Evolutionary conservation across 768 basidiomycete species (phyloP).

Genomic region (Gloeopeniophorella convolvens): DNA sequence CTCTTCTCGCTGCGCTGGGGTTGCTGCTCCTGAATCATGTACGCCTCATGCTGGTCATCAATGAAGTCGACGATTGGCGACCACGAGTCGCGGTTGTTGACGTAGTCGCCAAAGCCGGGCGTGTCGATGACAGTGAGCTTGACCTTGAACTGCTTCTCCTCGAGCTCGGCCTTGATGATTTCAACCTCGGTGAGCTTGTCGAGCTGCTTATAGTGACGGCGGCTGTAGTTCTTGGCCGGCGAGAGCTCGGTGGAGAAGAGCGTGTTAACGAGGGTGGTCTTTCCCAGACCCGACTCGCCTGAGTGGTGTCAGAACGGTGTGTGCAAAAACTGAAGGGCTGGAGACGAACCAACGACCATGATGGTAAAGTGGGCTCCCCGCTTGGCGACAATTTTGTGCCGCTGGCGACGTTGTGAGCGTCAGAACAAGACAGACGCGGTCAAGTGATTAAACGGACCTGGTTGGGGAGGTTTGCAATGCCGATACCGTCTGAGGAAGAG

Average conservation of each 20-base stretch:
- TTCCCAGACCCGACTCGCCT: constrained; percentile 97
- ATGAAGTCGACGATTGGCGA: constrained; percentile 97
- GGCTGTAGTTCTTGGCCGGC: constrained; percentile 80
- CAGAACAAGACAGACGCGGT: constrained; percentile 2
- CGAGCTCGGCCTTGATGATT: constrained; percentile 98
- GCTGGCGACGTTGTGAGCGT: constrained; percentile 38
- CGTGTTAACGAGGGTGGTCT: constrained; percentile 98
- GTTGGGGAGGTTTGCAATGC: constrained; percentile 96
- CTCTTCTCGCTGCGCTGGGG: constrained; percentile 93
- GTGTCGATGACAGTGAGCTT: constrained; percentile 99
- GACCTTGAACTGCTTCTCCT: constrained; percentile 99
- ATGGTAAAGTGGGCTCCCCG: constrained; percentile 96
- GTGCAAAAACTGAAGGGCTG: neutral
- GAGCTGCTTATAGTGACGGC: constrained; percentile 89
- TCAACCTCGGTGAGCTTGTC: constrained; percentile 99
- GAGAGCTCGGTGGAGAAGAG: constrained; percentile 98
- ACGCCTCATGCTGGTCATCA: constrained; percentile 91
- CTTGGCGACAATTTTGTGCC: constrained; percentile 99
- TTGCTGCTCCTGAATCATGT: constrained; percentile 98
- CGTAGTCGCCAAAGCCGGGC: constrained; percentile 98
- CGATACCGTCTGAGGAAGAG: constrained; percentile 66
- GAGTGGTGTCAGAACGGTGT: constrained; percentile 5
- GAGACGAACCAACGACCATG: constrained; percentile 90
- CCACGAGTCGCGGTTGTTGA: constrained; percentile 99
- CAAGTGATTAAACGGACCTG: constrained; percentile 54